A percentile compares a stretch with the other conserved stretches of the same genome.
These are phyloP conservation scores for Senna tora DNA, from an alignment of 306 rosid genomes.

Conservation along the genomic window DNA sequence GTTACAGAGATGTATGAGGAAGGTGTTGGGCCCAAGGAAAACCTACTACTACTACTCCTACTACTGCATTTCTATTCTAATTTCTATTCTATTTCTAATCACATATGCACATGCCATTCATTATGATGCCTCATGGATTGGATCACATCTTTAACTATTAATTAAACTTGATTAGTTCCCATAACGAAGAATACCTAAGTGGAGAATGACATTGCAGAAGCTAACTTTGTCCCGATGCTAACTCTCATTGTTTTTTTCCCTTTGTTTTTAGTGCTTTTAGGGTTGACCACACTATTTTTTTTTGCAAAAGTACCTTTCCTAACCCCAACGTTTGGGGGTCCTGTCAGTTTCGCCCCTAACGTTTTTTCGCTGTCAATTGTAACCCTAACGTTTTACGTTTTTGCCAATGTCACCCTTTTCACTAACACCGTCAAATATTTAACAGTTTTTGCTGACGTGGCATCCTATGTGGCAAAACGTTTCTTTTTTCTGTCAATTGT, in stretches of 20 bases:
- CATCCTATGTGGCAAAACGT: too few species aligned
- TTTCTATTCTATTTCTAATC: slow-evolving; percentile 5
- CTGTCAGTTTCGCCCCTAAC: too few species aligned
- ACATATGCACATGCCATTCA: slow-evolving; percentile 39
- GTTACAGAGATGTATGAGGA: slow-evolving; percentile 21
- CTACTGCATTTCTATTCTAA: slow-evolving; percentile 30
- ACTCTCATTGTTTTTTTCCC: not conserved
- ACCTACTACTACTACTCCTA: too few species aligned
- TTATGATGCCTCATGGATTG: not conserved
- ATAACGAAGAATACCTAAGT: slow-evolving; percentile 31
- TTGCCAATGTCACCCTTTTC: too few species aligned
- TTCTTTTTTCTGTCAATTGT: too few species aligned
- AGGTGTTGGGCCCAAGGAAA: slow-evolving; percentile 51
- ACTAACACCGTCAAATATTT: too few species aligned
- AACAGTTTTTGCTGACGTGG: too few species aligned
- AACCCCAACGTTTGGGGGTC: too few species aligned
- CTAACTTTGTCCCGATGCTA: not conserved
- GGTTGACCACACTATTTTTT: not conserved
- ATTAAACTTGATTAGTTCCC: slow-evolving; percentile 13
- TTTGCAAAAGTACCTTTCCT: too few species aligned
- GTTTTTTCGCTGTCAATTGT: too few species aligned
- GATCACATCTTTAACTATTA: not conserved
- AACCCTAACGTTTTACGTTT: too few species aligned
- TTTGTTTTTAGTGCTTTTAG: not conserved
- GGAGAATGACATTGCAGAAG: slow-evolving; percentile 31